A percentile compares a stretch with the other conserved stretches of the same genome.
Conservation (phyloP, 768 basidiomycete species). For the Boletus eberwhitei region DNA sequence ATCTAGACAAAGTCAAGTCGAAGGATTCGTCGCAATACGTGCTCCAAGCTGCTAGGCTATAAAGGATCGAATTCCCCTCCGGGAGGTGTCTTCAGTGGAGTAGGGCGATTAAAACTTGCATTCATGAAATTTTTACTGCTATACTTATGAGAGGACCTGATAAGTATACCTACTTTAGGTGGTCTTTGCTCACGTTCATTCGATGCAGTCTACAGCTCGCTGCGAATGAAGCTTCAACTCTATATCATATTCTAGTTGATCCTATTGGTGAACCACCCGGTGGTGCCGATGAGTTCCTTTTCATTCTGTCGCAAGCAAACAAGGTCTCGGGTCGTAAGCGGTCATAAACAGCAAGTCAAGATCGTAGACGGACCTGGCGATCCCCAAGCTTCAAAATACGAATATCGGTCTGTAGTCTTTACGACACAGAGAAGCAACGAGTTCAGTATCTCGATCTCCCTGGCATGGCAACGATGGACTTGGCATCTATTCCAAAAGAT, state of each 20-base stretch:
- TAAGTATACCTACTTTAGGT: background rate
- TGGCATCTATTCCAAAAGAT: too few species aligned
- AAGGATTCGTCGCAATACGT: slow-evolving; percentile 50
- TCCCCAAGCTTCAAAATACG: background rate
- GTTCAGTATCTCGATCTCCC: background rate
- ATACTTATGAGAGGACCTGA: background rate
- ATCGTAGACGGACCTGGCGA: background rate
- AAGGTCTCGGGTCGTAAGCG: too few species aligned
- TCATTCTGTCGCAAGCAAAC: background rate
- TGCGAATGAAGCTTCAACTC: background rate
- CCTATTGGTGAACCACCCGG: background rate
- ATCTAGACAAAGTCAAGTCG: slow-evolving; percentile 77
- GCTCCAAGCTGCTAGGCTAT: slow-evolving; percentile 41
- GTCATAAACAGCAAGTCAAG: background rate
- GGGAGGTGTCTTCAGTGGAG: background rate
- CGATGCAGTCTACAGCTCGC: background rate
- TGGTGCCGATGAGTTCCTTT: background rate
- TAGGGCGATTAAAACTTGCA: background rate
- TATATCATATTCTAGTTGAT: background rate
- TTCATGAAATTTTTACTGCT: background rate
- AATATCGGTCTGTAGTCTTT: background rate
- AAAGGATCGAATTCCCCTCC: slow-evolving; percentile 3
- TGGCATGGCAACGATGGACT: too few species aligned
- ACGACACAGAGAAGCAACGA: background rate
- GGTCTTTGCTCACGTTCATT: background rate